A percentile compares a stretch with the other conserved stretches of the same genome.
These are phyloP conservation scores for Physaria fendleri DNA, from an alignment of 345 rosid species.

Conservation along the genomic window DNA sequence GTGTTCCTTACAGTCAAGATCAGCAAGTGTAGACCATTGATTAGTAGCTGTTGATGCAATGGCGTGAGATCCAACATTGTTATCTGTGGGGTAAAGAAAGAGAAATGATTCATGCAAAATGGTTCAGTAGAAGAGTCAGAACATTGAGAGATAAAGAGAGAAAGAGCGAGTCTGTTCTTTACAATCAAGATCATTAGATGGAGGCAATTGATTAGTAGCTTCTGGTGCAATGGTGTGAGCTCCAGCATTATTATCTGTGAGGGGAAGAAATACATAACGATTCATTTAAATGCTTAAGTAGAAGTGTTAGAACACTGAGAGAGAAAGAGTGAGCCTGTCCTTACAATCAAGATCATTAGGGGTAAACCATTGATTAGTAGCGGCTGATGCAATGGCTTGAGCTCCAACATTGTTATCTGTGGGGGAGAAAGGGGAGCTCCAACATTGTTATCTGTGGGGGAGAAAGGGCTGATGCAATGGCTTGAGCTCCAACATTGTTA, in stretches of 20 bases:
- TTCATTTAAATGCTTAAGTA: background rate
- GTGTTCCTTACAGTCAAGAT: background rate
- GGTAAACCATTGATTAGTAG: background rate
- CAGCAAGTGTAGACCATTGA: background rate
- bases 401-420: background rate
- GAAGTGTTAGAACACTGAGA: background rate
- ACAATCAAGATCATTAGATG: background rate
- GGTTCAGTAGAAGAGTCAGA: too few relatives aligned
- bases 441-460: too few relatives aligned
- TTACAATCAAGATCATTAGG: background rate
- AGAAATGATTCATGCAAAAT: too few relatives aligned
- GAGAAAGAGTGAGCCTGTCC: background rate
- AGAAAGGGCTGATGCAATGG: background rate
- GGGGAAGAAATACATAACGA: background rate
- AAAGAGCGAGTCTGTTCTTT: background rate
- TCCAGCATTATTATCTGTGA: background rate
- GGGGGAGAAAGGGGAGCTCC: too few relatives aligned
- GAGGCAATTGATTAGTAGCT: background rate
- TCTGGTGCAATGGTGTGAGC: background rate
- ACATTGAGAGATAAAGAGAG: too few relatives aligned
- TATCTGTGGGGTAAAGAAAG: background rate
- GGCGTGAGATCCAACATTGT: background rate
- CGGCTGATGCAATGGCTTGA: background rate
- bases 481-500: background rate
- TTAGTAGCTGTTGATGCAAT: background rate